A percentile compares a stretch with the other conserved stretches of the same genome.
Evolutionary conservation across 805 yeast genomes (phyloP).

Genomic region (Lachancea kluyveri): DNA sequence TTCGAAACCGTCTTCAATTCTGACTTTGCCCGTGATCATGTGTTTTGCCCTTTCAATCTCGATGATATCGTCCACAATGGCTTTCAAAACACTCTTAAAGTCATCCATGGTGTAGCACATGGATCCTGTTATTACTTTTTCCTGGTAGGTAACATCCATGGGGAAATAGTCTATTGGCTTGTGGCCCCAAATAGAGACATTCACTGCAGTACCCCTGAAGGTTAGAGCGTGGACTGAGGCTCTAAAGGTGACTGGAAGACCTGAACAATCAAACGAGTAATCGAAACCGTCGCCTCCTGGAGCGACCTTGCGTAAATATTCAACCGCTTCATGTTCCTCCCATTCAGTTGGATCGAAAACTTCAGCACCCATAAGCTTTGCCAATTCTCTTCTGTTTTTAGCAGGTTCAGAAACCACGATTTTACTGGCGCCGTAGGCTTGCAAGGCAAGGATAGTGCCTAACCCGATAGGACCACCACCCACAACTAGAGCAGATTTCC

Average conservation of each 20-base stretch:
- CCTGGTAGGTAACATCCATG: conserved; percentile 49
- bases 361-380: conserved; percentile 40
- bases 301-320: conserved; percentile 34
- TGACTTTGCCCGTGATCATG: conserved; percentile 49
- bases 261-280: conserved; percentile 49
- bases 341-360: conserved; percentile 43
- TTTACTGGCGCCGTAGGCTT: conserved; percentile 41
- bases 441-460: conserved; percentile 47
- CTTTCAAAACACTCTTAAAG: conserved; percentile 49
- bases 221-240: conserved; percentile 45
- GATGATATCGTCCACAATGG: conserved; percentile 43
- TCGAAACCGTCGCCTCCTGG: conserved; percentile 43
- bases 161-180: conserved; percentile 44
- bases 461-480: conserved; percentile 64
- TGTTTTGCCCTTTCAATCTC: conserved; percentile 37
- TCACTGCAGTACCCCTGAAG: conserved; percentile 52
- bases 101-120: conserved; percentile 55
- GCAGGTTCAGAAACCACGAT: conserved; percentile 50
- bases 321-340: conserved; percentile 34
- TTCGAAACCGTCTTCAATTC: conserved; percentile 44
- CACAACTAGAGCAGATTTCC: conserved; percentile 44
- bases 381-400: conserved; percentile 41
- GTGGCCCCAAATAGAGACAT: conserved; percentile 61
- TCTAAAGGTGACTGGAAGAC: conserved; percentile 43
- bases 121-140: conserved; percentile 52